Conservation (phyloP, 441 rosid species). For the Flueggea neowawraea region DNA sequence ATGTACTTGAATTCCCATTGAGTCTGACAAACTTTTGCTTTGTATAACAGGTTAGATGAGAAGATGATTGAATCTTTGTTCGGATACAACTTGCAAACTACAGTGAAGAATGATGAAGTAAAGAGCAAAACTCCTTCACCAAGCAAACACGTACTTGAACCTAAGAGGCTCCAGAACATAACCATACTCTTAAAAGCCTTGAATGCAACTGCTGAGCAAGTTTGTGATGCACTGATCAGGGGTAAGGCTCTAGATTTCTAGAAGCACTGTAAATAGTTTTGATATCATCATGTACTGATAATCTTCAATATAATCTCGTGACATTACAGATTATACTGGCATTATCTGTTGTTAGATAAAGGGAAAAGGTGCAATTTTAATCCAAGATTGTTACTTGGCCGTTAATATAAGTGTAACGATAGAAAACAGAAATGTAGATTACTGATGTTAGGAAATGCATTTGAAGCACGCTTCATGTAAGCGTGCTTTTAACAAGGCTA, state of each 20-base stretch:
- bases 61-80: slow-evolving; percentile 98
- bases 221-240: slow-evolving; percentile 63
- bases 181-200: slow-evolving; percentile 90
- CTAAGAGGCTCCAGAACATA: slow-evolving; percentile 87
- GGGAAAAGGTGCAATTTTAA: too few species aligned
- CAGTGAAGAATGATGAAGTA: slow-evolving; percentile 60
- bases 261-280: not conserved
- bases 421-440: too few species aligned
- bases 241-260: slow-evolving; percentile 33
- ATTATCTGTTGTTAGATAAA: too few species aligned
- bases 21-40: too few species aligned
- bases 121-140: slow-evolving; percentile 92
- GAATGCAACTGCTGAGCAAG: slow-evolving; percentile 70
- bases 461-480: too few species aligned
- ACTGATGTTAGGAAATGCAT: too few species aligned
- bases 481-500: too few species aligned
- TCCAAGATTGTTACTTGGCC: too few species aligned
- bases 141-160: slow-evolving; percentile 84
- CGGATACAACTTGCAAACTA: slow-evolving; percentile 62
- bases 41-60: slow-evolving; percentile 72
- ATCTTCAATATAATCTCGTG: too few species aligned
- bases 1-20: not conserved
- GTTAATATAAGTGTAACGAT: too few species aligned
- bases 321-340: too few species aligned
- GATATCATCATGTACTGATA: not conserved